Conservation (phyloP, 2,329 filamentous ascomycete genomes). For the Aureobasidium sp. region DNA sequence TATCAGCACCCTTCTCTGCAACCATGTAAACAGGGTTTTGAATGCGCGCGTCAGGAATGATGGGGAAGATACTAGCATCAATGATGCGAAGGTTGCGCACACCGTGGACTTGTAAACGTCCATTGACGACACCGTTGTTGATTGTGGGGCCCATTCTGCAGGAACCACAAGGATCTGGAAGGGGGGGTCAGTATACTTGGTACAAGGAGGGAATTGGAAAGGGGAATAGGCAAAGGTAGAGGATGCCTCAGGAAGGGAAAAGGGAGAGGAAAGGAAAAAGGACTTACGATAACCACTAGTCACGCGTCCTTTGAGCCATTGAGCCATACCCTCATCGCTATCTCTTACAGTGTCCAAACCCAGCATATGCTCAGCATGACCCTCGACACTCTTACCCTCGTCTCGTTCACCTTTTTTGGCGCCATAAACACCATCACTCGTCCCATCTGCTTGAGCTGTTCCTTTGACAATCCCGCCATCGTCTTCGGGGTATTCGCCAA, state of each 20-base stretch:
- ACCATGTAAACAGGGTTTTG: constrained; percentile 69
- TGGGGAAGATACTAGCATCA: constrained; percentile 32
- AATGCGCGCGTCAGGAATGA: constrained; percentile 57
- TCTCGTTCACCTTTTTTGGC: not conserved
- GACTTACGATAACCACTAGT: constrained; percentile 14
- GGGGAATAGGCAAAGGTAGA: no score
- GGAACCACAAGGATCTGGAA: constrained; percentile 29
- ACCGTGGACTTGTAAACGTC: constrained; percentile 30
- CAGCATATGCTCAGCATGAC: not conserved
- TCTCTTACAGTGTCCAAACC: constrained; percentile 40
- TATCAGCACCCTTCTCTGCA: constrained; percentile 60
- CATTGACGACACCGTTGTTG: constrained; percentile 32
- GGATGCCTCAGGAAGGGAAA: no score
- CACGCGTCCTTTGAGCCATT: constrained; percentile 58
- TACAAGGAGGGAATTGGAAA: no score
- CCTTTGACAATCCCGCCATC: not conserved
- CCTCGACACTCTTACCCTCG: not conserved
- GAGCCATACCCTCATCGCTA: constrained; percentile 63
- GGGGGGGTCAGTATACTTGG: fast-evolving
- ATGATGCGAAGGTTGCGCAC: constrained; percentile 30
- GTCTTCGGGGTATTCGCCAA: constrained; percentile 55
- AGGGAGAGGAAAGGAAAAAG: no score
- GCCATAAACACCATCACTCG: not conserved
- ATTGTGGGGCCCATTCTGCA: constrained; percentile 39
- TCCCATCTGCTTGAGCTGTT: not conserved